Conservation (phyloP, 1,284 basidiomycete species). For the Marasmius fiardii region DNA sequence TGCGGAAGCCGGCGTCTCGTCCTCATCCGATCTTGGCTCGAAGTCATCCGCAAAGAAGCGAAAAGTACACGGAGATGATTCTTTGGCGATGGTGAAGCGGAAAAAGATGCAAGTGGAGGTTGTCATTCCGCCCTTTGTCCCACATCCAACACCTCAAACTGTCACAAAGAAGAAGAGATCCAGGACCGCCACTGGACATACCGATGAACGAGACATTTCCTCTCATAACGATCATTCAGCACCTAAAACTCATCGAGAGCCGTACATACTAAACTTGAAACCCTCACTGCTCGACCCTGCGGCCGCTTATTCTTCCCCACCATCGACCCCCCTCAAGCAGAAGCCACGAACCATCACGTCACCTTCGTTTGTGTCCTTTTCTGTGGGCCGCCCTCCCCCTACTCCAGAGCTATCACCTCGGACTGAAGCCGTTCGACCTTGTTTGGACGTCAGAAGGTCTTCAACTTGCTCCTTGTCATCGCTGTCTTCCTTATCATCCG, state of each 20-base stretch:
- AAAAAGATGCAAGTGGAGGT: background rate
- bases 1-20: background rate
- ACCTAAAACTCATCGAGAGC: background rate
- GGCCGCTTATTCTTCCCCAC: background rate
- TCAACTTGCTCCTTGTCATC: background rate
- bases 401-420: conserved; percentile 13
- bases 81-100: background rate
- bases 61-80: background rate
- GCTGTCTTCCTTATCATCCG: background rate
- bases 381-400: conserved; percentile 9
- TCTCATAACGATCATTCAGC: background rate
- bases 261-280: background rate
- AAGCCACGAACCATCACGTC: background rate
- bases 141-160: background rate
- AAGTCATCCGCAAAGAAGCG: background rate
- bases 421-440: background rate
- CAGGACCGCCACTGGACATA: background rate
- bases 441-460: background rate
- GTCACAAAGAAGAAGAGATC: background rate
- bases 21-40: background rate
- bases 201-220: background rate
- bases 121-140: background rate
- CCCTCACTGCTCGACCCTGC: background rate
- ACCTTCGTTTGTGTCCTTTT: conserved; percentile 1
- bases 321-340: background rate